phyloP scores from a whole-genome alignment of 257 asterid species.

The Solanum appendiculatum region DNA sequence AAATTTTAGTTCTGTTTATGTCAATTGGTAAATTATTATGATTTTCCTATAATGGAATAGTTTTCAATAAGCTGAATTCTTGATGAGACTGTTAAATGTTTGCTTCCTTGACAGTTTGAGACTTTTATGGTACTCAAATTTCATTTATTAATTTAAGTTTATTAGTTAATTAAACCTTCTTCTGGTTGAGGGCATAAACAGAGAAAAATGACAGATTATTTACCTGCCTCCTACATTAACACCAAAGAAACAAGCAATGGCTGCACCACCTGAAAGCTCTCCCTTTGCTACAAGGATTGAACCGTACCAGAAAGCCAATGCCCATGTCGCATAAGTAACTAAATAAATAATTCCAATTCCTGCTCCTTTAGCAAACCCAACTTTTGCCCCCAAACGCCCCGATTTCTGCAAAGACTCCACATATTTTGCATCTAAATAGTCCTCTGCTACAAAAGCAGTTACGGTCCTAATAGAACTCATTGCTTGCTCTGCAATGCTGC shows the following conservation, averaged over 20 bases:
- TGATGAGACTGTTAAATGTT: neutral
- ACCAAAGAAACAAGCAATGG: conserved; percentile 84
- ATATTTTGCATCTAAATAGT: conserved; percentile 46
- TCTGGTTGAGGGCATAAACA: neutral
- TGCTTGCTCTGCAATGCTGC: conserved; percentile 79
- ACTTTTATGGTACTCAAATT: neutral
- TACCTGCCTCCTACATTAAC: conserved; percentile 87
- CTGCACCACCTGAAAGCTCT: conserved; percentile 59
- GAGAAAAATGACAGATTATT: neutral
- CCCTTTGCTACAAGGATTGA: conserved; percentile 38
- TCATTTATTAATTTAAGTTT: neutral
- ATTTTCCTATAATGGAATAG: neutral
- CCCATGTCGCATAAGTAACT: conserved; percentile 82
- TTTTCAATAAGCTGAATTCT: neutral
- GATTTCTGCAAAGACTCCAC: conserved; percentile 37
- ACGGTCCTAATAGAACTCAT: conserved; percentile 72
- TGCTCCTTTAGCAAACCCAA: conserved; percentile 79
- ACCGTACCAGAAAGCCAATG: conserved; percentile 92
- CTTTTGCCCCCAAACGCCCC: conserved; percentile 46
- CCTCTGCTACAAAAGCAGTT: conserved; percentile 76
- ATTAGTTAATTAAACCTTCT: neutral
- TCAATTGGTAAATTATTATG: neutral
- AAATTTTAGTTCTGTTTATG: neutral
- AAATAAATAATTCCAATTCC: conserved; percentile 79
- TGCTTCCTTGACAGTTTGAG: neutral